These are phyloP conservation scores for Leccinum arenicola DNA, from an alignment of 768 basidiomycete species.

Conservation along the genomic window DNA sequence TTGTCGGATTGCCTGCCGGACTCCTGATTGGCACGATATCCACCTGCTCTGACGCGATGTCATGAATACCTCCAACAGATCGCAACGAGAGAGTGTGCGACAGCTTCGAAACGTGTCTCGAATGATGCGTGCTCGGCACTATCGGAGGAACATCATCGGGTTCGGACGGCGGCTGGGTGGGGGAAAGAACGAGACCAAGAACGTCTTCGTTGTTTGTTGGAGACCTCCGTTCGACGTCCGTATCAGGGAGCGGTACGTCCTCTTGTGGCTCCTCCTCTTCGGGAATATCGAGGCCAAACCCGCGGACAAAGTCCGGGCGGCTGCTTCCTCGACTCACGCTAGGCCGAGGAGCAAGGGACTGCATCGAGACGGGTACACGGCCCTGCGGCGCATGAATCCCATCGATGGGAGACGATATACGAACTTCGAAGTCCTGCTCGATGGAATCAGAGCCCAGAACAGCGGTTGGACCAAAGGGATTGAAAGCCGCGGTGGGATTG, in stretches of 20 bases:
- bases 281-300: constrained; percentile 79
- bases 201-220: constrained; percentile 36
- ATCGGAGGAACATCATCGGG: constrained; percentile 46
- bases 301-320: constrained; percentile 70
- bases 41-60: constrained; percentile 28
- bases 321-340: constrained; percentile 44
- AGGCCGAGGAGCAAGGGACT: constrained; percentile 44
- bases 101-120: constrained; percentile 64
- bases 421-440: constrained; percentile 25
- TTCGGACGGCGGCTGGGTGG: constrained; percentile 29
- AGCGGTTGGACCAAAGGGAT: constrained; percentile 65
- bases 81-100: constrained; percentile 67
- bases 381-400: constrained; percentile 55
- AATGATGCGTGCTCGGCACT: constrained; percentile 54
- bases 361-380: constrained; percentile 44
- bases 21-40: constrained; percentile 32
- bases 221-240: constrained; percentile 36
- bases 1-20: constrained; percentile 30
- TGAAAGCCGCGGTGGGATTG: constrained; percentile 44
- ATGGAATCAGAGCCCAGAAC: constrained; percentile 51
- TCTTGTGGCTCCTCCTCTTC: constrained; percentile 69
- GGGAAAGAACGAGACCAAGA: constrained; percentile 18
- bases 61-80: constrained; percentile 54
- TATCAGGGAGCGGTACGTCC: constrained; percentile 33
- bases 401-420: constrained; percentile 23